phyloP scores from a whole-genome alignment of 2,329 filamentous ascomycete genomes.

The Neonectria coccinea region DNA sequence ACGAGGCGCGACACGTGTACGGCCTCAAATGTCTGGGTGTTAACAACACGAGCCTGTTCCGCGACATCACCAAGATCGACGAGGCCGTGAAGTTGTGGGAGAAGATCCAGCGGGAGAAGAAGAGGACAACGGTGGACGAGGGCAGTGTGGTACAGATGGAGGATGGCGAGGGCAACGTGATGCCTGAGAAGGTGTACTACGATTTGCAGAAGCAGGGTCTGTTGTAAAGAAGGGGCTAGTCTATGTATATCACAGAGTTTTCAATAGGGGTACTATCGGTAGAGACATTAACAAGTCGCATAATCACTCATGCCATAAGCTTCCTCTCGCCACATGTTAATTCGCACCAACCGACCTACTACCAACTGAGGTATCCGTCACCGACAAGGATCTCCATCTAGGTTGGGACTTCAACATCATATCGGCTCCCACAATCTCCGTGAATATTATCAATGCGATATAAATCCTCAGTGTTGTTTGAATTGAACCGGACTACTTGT shows the following conservation, averaged over 20 bases:
- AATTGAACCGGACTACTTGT: not conserved
- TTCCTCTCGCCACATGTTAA: too few relatives aligned
- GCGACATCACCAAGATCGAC: conserved; percentile 93
- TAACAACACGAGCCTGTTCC: conserved; percentile 88
- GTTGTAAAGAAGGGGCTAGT: conserved; percentile 61
- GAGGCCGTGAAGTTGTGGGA: conserved; percentile 92
- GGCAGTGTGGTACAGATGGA: conserved; percentile 98
- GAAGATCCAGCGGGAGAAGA: conserved; percentile 89
- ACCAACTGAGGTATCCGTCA: not conserved
- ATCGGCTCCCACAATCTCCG: too few relatives aligned
- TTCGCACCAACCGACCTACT: not conserved
- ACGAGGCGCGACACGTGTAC: conserved; percentile 91
- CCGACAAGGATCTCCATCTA: not conserved
- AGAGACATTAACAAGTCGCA: not conserved
- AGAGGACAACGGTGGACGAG: conserved; percentile 78
- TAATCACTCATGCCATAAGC: not conserved
- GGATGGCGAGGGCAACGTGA: conserved; percentile 95
- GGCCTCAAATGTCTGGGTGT: conserved; percentile 95
- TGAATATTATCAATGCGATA: not conserved
- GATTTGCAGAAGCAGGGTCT: conserved; percentile 94
- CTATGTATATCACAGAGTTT: conserved; percentile 25
- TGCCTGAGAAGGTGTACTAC: conserved; percentile 98
- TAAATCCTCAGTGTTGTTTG: not conserved
- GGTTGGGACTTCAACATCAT: too few relatives aligned
- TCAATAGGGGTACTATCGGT: not conserved